These are phyloP conservation scores for Diplodia corticola DNA, from an alignment of 2,329 filamentous ascomycete genomes.

Conservation along the genomic window DNA sequence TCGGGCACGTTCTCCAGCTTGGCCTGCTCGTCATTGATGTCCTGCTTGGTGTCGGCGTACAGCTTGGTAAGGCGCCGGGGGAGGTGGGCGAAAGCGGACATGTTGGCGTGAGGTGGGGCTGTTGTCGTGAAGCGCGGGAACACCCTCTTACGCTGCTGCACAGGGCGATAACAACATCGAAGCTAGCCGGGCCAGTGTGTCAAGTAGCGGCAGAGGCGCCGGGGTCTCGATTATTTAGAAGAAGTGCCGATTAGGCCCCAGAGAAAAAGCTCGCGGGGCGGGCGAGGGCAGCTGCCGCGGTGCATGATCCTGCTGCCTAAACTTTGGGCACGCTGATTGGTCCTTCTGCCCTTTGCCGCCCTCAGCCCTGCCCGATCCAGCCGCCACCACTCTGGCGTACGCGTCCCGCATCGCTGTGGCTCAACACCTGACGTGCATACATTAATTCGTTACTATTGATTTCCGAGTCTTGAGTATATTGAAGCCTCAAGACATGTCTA, in stretches of 20 bases:
- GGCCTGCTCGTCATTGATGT: slow-evolving; percentile 65
- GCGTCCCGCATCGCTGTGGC: background rate
- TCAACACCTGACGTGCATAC: background rate
- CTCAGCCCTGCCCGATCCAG: background rate
- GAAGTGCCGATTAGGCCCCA: slow-evolving; percentile 4
- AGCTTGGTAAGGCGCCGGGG: slow-evolving; percentile 63
- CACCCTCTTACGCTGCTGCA: background rate
- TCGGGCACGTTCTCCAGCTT: slow-evolving; percentile 63
- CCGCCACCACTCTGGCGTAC: background rate
- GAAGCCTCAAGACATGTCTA: background rate
- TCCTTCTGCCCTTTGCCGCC: background rate
- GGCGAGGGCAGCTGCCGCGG: slow-evolving; percentile 18
- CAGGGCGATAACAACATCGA: background rate
- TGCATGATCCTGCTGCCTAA: slow-evolving; percentile 37
- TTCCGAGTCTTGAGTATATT: background rate
- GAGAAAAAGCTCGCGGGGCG: background rate
- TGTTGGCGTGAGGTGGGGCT: background rate
- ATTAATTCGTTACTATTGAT: background rate
- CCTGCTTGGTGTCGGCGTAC: slow-evolving; percentile 79
- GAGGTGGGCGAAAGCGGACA: slow-evolving; percentile 27
- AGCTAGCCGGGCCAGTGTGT: background rate
- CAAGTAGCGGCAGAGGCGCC: background rate
- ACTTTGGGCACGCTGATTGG: background rate
- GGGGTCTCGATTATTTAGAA: slow-evolving; percentile 6
- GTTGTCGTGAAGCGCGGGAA: background rate